Evolutionary conservation across 805 yeast species (phyloP), one percentile per base, ranked within the genome.

Genomic region (Wickerhamia fluorescens): DNA sequence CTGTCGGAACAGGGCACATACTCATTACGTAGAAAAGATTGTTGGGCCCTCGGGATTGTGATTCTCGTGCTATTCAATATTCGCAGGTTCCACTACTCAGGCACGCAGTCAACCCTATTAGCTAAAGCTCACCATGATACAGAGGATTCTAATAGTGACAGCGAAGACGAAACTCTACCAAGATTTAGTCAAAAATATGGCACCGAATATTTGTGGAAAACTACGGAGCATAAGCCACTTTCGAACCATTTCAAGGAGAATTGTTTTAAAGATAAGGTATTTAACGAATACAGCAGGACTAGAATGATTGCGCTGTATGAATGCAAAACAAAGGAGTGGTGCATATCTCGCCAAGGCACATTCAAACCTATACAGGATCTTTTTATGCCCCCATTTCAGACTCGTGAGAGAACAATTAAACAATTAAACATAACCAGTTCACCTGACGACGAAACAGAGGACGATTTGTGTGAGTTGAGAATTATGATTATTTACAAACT

Each of bases 11-110:
- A 29, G n/a, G 30, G 30, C 4, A 46, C 51, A 3, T 82, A 81
- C 45, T 94, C 85, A 41, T 85, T 94, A 7, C 58, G 87, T 29
- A 65, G 75, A 16, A 88, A 83, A 25, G 96, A 88, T 51, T 73
- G 83, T 32, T 88, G 96, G 96, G 82, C 95, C 2, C 56, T 79
- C 26, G 96, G 95, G 21, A 71, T 88, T 2, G 32, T 59, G 1
- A 38, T 45, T 2, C 32, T 56, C 7, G 44, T 52, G 6, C 40
- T 60, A 12, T 58, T 55, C 31, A 51, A 53, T 28, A 45, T 58
- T 23, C 36, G 62, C 16, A 41, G 48, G 27, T 41, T 49, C 25
- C 51, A 38, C 26, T 55, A 47, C 38, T 30, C 42, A 14, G 43
- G 44, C 5, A 28, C 27, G n/a, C 20, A 11, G 5, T 20, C 20